These are phyloP conservation scores for Tricholoma terreum DNA, from an alignment of 768 basidiomycete species.

Conservation along the genomic window DNA sequence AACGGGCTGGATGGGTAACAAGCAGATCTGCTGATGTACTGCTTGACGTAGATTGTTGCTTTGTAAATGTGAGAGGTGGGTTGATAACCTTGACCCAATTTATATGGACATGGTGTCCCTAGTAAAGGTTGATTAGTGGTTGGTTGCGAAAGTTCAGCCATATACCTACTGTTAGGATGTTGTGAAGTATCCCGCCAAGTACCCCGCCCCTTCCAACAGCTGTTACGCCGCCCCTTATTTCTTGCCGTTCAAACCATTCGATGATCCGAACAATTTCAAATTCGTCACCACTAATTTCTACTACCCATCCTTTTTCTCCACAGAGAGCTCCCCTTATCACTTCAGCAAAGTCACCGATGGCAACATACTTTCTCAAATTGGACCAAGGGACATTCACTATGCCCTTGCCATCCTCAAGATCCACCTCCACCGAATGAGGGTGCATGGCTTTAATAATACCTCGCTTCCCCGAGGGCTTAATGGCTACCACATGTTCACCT, in stretches of 20 bases:
- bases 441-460: not conserved
- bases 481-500: not conserved
- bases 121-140: not conserved
- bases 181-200: too few species aligned
- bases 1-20: not conserved
- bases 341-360: not conserved
- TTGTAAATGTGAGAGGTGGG: not conserved
- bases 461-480: not conserved
- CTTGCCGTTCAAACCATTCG: too few species aligned
- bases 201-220: too few species aligned
- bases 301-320: not conserved
- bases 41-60: not conserved
- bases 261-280: not conserved
- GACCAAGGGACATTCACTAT: not conserved
- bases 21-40: not conserved
- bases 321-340: not conserved
- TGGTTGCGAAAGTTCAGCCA: not conserved
- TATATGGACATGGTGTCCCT: not conserved
- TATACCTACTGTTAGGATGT: not conserved
- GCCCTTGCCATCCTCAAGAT: not conserved
- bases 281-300: not conserved
- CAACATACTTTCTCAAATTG: not conserved
- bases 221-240: not conserved
- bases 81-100: slow-evolving; percentile 1
- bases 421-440: not conserved